These are phyloP conservation scores for Acorus gramineus DNA, from an alignment of 106 monocot species.

Conservation along the genomic window DNA sequence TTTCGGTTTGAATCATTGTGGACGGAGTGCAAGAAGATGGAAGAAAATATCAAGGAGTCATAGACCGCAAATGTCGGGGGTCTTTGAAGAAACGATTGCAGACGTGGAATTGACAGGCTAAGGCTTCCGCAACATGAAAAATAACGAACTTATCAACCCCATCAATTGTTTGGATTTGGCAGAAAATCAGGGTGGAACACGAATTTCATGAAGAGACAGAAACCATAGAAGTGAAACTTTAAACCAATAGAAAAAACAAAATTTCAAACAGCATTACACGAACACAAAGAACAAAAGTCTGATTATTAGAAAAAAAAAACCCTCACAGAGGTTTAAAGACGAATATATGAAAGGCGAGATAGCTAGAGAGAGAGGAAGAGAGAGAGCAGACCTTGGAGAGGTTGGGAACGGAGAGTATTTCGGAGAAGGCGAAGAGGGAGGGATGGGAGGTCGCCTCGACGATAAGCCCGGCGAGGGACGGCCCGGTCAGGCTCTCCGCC, in stretches of 20 bases:
- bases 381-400: slow-evolving; percentile 41
- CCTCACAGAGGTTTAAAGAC: neutral
- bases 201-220: too few species aligned
- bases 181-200: too few species aligned
- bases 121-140: too few species aligned
- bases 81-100: too few species aligned
- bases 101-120: too few species aligned
- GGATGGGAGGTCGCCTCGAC: slow-evolving; percentile 85
- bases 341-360: neutral
- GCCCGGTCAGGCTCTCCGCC: slow-evolving; percentile 23
- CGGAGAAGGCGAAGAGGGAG: slow-evolving; percentile 95
- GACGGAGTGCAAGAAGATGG: too few species aligned
- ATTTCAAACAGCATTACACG: neutral
- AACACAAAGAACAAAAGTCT: neutral
- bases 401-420: slow-evolving; percentile 69
- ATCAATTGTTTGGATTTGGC: too few species aligned
- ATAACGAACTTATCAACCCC: too few species aligned
- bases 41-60: too few species aligned
- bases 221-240: too few species aligned
- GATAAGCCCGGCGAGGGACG: slow-evolving; percentile 46
- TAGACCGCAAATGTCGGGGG: too few species aligned
- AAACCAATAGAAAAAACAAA: neutral
- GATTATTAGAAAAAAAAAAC: neutral
- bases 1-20: too few species aligned
- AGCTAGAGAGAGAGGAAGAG: neutral